Evolutionary conservation across 2,329 filamentous ascomycete genomes (phyloP).

Genomic region (Exophiala xenobiotica): DNA sequence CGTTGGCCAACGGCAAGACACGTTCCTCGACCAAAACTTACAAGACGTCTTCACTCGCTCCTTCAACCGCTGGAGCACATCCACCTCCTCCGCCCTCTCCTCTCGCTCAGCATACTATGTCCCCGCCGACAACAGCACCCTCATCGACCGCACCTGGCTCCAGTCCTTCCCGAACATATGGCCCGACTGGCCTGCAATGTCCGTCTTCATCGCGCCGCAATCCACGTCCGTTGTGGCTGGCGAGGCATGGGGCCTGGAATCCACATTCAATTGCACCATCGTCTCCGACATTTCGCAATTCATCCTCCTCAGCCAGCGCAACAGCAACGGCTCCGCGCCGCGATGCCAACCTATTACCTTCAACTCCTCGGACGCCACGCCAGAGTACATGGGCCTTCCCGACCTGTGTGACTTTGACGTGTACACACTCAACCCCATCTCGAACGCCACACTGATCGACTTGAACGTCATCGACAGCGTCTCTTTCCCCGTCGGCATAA

Average conservation of each 20-base stretch:
- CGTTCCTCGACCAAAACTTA: slow-evolving; percentile 1
- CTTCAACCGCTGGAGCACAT: slow-evolving; percentile 1
- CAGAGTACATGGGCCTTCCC: slow-evolving; percentile 3
- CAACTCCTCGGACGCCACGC: not conserved
- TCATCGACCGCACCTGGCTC: not conserved
- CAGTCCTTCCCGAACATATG: slow-evolving; percentile 3
- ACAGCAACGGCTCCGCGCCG: not conserved
- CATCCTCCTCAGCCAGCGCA: slow-evolving; percentile 4
- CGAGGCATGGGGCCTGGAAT: slow-evolving; percentile 1
- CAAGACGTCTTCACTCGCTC: slow-evolving; percentile 1
- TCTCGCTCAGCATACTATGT: slow-evolving; percentile 3
- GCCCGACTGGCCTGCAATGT: not conserved
- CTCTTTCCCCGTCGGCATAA: slow-evolving; percentile 2
- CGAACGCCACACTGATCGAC: not conserved
- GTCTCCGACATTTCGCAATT: not conserved
- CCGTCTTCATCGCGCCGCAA: slow-evolving; percentile 4
- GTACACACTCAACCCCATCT: not conserved
- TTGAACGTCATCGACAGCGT: not conserved
- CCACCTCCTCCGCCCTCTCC: not conserved
- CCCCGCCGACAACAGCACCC: not conserved
- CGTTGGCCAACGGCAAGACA: not conserved
- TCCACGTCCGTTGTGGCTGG: not conserved
- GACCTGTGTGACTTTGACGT: slow-evolving; percentile 9
- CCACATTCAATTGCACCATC: not conserved
- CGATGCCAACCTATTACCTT: slow-evolving; percentile 4